phyloP scores from a whole-genome alignment of 148 eudicot species.

The Cornus florida region DNA sequence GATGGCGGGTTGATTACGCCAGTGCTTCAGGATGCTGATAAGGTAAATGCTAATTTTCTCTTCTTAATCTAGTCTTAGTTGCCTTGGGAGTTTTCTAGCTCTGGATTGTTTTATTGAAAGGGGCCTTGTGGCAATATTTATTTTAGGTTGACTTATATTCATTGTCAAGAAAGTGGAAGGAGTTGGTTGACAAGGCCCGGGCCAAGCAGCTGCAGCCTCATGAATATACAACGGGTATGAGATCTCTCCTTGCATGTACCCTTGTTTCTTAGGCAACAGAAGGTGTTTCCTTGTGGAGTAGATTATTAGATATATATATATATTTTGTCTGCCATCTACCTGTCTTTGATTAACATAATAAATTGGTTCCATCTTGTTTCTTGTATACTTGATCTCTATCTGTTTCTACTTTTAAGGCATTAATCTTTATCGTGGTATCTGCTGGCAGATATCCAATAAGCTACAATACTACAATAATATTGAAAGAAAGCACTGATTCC shows the following conservation, averaged over 20 bases:
- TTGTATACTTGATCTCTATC: not conserved
- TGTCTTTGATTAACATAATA: not conserved
- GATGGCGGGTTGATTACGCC: conserved; percentile 95
- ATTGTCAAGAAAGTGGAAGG: conserved; percentile 91
- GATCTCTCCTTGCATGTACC: not conserved
- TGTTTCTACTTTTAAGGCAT: not conserved
- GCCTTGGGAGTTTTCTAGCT: not conserved
- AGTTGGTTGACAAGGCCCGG: conserved; percentile 94
- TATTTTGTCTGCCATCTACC: not conserved
- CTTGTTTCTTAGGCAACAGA: not conserved
- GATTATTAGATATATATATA: too few species aligned
- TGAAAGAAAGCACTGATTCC: not conserved
- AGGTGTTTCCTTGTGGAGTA: not conserved
- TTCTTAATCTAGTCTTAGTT: not conserved
- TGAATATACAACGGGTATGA: conserved; percentile 66
- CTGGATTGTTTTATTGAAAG: not conserved
- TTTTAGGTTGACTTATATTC: conserved; percentile 71
- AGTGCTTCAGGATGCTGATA: conserved; percentile 89
- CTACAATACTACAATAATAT: too few species aligned
- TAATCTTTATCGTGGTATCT: not conserved
- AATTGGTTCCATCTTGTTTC: not conserved
- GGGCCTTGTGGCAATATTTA: not conserved
- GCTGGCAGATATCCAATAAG: not conserved
- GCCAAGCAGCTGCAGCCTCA: conserved; percentile 84
- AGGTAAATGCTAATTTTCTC: conserved; percentile 33